Percentiles rank a stretch among this genome's conserved stretches.
phyloP scores from a whole-genome alignment of 257 asterid species.

The Solanum piurae region DNA sequence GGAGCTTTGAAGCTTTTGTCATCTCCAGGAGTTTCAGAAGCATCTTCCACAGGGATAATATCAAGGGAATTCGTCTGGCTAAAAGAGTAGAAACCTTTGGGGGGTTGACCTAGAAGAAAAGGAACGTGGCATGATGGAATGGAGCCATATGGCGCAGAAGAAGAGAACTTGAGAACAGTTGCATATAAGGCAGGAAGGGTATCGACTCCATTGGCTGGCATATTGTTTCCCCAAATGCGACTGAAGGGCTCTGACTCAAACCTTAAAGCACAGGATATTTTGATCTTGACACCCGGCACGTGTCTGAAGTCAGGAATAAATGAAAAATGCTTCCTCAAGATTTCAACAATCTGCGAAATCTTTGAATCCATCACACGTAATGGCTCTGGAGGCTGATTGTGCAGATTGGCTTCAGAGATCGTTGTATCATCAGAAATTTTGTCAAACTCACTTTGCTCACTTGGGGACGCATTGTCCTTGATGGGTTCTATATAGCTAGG shows the following conservation, averaged over 20 bases:
- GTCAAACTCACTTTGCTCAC: constrained; percentile 38
- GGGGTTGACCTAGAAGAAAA: constrained; percentile 62
- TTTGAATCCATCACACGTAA: constrained; percentile 88
- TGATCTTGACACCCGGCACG: constrained; percentile 70
- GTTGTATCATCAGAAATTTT: constrained; percentile 16
- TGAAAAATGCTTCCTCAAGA: constrained; percentile 70
- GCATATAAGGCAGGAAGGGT: constrained; percentile 82
- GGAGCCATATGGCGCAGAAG: constrained; percentile 74
- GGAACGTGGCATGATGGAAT: constrained; percentile 61
- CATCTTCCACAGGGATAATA: constrained; percentile 55
- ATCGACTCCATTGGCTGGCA: constrained; percentile 31
- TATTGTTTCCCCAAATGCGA: constrained; percentile 23
- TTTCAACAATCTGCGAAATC: constrained; percentile 51
- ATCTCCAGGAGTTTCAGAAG: constrained; percentile 33
- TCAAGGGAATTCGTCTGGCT: constrained; percentile 50
- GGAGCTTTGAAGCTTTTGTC: constrained; percentile 43
- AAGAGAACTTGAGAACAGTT: constrained; percentile 55
- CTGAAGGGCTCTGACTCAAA: constrained; percentile 54
- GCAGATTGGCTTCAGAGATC: constrained; percentile 25
- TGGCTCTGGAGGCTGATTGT: constrained; percentile 48
- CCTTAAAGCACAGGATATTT: constrained; percentile 57
- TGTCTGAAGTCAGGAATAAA: constrained; percentile 68
- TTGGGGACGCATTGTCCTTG: constrained; percentile 32
- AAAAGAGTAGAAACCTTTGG: constrained; percentile 20
- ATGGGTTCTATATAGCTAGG: constrained; percentile 47